A percentile compares a stretch with the other conserved stretches of the same genome.
Evolutionary conservation across 352 stramenopile genomes (phyloP).

Genomic region (Globisporangium heterothallicum): DNA sequence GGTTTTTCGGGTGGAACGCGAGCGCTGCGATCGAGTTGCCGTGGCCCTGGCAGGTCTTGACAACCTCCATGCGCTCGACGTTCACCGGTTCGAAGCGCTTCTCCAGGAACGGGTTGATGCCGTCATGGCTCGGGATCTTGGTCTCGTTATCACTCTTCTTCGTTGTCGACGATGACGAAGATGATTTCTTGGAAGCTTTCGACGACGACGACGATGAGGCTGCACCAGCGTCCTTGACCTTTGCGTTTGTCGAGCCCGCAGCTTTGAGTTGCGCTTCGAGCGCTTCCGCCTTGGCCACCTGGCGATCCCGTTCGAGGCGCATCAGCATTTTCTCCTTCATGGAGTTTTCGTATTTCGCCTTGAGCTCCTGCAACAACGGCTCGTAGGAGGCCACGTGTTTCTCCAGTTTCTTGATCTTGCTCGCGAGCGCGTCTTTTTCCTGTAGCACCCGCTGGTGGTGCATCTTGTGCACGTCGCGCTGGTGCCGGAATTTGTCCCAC

Average conservation of each 20-base stretch:
- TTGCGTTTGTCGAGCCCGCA: conserved; percentile 8
- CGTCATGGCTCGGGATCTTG: conserved; percentile 60
- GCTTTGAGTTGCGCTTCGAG: conserved; percentile 84
- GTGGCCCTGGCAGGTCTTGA: conserved; percentile 89
- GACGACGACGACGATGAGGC: conserved; percentile 13
- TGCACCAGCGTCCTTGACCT: conserved; percentile 7
- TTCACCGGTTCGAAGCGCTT: conserved; percentile 69
- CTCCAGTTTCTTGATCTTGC: conserved; percentile 90
- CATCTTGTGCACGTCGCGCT: conserved; percentile 94
- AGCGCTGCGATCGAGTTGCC: conserved; percentile 86
- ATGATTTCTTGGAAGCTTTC: conserved; percentile 3
- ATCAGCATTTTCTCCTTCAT: conserved; percentile 98
- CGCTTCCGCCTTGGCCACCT: conserved; percentile 84
- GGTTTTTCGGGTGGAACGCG: conserved; percentile 92
- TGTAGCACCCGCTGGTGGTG: conserved; percentile 94
- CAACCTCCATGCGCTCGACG: conserved; percentile 67
- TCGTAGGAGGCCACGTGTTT: conserved; percentile 91
- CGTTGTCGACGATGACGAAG: conserved; percentile 37
- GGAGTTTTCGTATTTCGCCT: conserved; percentile 91
- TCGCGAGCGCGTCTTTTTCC: conserved; percentile 91
- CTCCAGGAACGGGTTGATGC: conserved; percentile 63
- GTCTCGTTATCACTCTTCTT: conserved; percentile 36
- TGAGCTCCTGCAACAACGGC: conserved; percentile 89
- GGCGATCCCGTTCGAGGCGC: conserved; percentile 90
- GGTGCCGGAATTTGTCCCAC: conserved; percentile 94